Evolutionary conservation across 169 alveolate species (phyloP), one percentile per base, ranked within the genome.

Genomic region (Plasmodium knowlesi): DNA sequence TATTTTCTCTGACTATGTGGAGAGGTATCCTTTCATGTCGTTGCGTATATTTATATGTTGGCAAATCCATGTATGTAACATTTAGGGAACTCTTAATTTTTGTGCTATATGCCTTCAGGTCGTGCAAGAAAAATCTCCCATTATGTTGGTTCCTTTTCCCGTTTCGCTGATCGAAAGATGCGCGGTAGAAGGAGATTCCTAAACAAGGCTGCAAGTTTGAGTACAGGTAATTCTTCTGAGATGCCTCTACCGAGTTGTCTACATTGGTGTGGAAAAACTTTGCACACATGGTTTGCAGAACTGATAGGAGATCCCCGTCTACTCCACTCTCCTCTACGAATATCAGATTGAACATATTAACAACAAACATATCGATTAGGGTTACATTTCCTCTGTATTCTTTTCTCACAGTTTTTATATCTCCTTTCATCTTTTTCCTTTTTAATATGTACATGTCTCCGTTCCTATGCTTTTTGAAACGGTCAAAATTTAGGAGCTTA

Each of bases 321-420:
- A 16, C 53, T 50, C 70, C 41, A 76, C 80, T 5, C 34, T 86
- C 57, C 22, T 76, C 50, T 72, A 61, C 61, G 43, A 86, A 86
- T 53, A 86, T 74, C 67, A 86, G 25, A 76, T 86, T 86, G 72
- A 86, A 86, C 22, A 86, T 19, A 41, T 86, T 86, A 32, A 86
- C 32, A n/a, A 86, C 41, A 22, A 86, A 86, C 71, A 86, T 46
- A 76, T 86, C 93, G 4, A 86, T 78, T n/a, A 86, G 22, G 0
- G 86, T 86, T 19, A 86, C 70, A 86, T 37, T 76, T 73, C 86
- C 93, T 86, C 57, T 73, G 39, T 74, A 76, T 86, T 19, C 76
- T 28, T 86, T 86, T 74, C 37, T 57, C 39, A 34, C 43, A n/a
- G 76, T 16, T 12, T 30, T 28, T 10, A 16, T 34, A 8, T 54